Evolutionary conservation across 306 rosid genomes (phyloP), one percentile per base, ranked within the genome.

Genomic region (Sphenostylis stenocarpa): DNA sequence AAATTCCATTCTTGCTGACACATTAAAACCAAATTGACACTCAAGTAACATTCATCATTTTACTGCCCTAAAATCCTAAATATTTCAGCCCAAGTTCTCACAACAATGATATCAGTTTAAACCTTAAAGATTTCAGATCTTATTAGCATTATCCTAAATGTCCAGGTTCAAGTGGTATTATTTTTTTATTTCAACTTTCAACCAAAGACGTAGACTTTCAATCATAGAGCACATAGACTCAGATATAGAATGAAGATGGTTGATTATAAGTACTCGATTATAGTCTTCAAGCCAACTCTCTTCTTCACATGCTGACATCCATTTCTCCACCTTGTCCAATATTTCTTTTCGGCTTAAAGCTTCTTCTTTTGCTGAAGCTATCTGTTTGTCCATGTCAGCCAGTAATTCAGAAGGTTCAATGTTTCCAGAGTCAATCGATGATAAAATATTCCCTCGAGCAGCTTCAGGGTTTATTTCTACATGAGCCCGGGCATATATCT

Each of bases 221-320:
- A 70, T 24, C 73, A 36, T 26, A 72, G 49, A 73, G 36, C 14
- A n/a, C 15, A 72, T 38, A 65, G 48, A 14, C 19, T 29, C 53
- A n/a, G n/a, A n/a, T 2, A 64, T 7, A 72, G 43, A 72, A 34
- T 5, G 19, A 48, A 41, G 16, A 73, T 38, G 44, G 61, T 45
- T 39, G 41, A 71, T 61, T 45, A 8, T 64, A 73, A 44, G 34
- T 90, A 94, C 98, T 84, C 97, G 91, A 85, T 86, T 94, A 84
- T 94, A 94, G 90, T 94, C 98, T 48, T 94, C 98, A 69, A 94
- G 96, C 98, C 98, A 94, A 71, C 98, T 91, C 86, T 94, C 98
- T 86, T 94, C 98, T 82, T 94, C 98, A 73, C 98, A 91, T 26
- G 97, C 97, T 72, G 96, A 87, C 98, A 94, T 94, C 98, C 98